Percentiles rank a stretch among this genome's conserved stretches.
Evolutionary conservation across 1,284 basidiomycete genomes (phyloP).

Genomic region (Rhodotorula mucilaginosa): DNA sequence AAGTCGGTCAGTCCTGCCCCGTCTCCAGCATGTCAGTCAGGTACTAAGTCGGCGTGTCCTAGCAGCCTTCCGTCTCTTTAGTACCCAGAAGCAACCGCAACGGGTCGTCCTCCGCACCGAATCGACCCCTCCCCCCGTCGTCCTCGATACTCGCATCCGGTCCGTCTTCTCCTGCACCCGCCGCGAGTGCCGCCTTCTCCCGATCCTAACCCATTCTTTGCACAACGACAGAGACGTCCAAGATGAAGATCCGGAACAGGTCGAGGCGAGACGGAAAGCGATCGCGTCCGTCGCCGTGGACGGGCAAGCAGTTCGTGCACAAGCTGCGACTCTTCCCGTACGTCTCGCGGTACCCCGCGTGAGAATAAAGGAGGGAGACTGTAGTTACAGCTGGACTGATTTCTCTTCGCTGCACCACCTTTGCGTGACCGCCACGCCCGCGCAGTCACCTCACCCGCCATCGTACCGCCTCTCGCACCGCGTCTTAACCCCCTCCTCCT

Average conservation of each 20-base stretch:
- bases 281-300: constrained; percentile 11
- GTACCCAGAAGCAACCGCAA: constrained; percentile 20
- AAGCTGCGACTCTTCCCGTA: constrained; percentile 11
- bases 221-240: constrained; percentile 10
- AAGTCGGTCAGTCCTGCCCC: constrained; percentile 1
- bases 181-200: too few relatives aligned
- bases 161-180: background rate
- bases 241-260: constrained; percentile 10
- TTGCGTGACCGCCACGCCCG: too few relatives aligned
- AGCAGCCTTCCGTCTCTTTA: constrained; percentile 34
- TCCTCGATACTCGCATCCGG: constrained; percentile 28
- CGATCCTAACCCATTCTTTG: background rate
- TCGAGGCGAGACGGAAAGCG: background rate
- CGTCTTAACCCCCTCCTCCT: background rate
- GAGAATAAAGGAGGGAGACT: too few relatives aligned
- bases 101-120: constrained; percentile 22
- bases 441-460: background rate
- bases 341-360: background rate
- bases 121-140: constrained; percentile 5
- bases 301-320: background rate
- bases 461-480: background rate
- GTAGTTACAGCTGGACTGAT: too few relatives aligned
- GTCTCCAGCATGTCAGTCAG: too few relatives aligned
- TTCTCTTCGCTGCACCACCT: too few relatives aligned
- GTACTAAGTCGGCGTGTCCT: too few relatives aligned